Evolutionary conservation across 1,284 basidiomycete genomes (phyloP).

Genomic region (Acaromyces ingoldii): DNA sequence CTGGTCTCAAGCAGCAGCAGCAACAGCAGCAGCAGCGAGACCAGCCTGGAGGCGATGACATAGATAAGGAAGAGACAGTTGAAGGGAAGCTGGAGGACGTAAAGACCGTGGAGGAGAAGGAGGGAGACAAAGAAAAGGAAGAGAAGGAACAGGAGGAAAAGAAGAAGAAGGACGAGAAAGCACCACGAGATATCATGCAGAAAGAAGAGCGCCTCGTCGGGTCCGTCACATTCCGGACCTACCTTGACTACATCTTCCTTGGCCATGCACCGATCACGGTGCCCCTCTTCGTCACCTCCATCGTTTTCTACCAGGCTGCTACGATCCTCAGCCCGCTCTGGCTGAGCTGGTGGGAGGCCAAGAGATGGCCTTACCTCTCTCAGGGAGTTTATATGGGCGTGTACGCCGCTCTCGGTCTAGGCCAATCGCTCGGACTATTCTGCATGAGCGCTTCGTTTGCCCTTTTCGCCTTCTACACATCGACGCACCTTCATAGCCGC

Average conservation of each 20-base stretch:
- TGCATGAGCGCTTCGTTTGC: conserved; percentile 24
- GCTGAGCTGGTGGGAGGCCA: conserved; percentile 22
- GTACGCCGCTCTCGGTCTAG: conserved; percentile 21
- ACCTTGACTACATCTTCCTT: conserved; percentile 18
- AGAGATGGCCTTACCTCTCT: conserved; percentile 3
- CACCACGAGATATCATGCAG: conserved; percentile 14
- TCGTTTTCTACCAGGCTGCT: conserved; percentile 19
- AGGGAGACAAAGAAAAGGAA: conserved; percentile 44
- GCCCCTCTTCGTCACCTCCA: conserved; percentile 15
- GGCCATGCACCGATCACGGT: conserved; percentile 11
- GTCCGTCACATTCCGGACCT: conserved; percentile 14
- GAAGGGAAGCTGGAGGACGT: conserved; percentile 23
- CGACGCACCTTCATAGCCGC: conserved; percentile 15
- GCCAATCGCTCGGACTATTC: conserved; percentile 19
- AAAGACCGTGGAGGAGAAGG: conserved; percentile 52
- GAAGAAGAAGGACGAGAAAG: conserved; percentile 3
- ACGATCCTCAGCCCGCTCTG: conserved; percentile 23
- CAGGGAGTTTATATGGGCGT: conserved; percentile 27
- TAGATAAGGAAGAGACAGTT: conserved; percentile 29
- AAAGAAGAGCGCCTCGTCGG: conserved; percentile 16
- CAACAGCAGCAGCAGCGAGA: conserved; percentile 25
- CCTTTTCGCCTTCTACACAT: conserved; percentile 16
- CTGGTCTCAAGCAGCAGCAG: conserved; percentile 21
- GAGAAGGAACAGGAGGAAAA: background rate
- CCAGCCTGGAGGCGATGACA: no score